These are phyloP conservation scores for Hypoxylon rubiginosum DNA, from an alignment of 2,329 filamentous ascomycete genomes.

Conservation along the genomic window DNA sequence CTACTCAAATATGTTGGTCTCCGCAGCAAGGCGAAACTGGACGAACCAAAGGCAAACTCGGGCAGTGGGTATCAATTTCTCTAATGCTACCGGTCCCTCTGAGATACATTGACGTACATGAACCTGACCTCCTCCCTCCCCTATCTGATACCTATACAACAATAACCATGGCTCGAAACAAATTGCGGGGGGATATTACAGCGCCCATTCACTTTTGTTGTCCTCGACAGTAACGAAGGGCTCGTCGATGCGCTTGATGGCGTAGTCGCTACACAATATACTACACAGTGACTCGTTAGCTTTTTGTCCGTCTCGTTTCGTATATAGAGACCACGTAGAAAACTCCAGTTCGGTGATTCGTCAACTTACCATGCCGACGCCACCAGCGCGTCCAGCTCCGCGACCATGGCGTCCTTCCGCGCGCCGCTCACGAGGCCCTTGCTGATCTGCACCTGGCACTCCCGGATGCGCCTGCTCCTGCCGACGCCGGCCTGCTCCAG, in stretches of 20 bases:
- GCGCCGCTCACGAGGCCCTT: constrained; percentile 78
- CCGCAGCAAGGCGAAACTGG: no score
- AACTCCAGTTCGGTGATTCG: neutral
- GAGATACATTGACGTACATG: neutral
- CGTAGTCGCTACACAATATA: constrained; percentile 93
- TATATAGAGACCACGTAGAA: constrained; percentile 7
- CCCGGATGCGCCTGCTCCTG: constrained; percentile 83
- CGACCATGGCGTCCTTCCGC: constrained; percentile 84
- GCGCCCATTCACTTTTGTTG: constrained; percentile 83
- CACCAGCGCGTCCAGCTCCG: constrained; percentile 91
- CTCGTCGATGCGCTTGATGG: constrained; percentile 93
- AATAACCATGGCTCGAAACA: neutral
- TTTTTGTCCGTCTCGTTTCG: neutral
- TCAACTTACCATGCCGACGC: constrained; percentile 83
- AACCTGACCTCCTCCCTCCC: constrained; percentile 4
- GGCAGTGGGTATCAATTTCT: constrained; percentile 15
- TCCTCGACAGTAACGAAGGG: constrained; percentile 85
- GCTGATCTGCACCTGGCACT: constrained; percentile 86
- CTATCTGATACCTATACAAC: constrained; percentile 31
- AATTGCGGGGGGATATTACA: constrained; percentile 57
- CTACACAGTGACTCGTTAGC: constrained; percentile 60
- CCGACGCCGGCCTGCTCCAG: constrained; percentile 83
- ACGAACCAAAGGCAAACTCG: neutral
- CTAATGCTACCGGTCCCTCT: constrained; percentile 10
- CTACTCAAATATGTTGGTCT: no score